phyloP scores from a whole-genome alignment of 768 basidiomycete genomes.

The Lentinula aciculospora region DNA sequence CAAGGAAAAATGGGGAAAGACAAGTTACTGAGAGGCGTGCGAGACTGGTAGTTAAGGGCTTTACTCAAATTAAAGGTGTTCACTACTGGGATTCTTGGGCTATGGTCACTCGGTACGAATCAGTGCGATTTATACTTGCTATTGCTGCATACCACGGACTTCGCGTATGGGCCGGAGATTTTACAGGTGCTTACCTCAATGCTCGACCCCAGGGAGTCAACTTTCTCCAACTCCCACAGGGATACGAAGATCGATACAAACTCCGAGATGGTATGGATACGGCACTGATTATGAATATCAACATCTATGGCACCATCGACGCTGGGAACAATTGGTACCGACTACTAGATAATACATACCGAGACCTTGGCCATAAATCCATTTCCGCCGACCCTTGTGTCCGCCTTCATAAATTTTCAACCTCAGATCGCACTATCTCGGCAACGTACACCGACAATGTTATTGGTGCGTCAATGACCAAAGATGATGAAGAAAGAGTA shows the following conservation, averaged over 20 bases:
- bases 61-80: too few species aligned
- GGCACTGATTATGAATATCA: not conserved
- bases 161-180: not conserved
- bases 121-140: slow-evolving; percentile 11
- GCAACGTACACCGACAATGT: not conserved
- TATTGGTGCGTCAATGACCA: not conserved
- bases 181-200: not conserved
- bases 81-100: too few species aligned
- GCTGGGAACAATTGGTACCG: slow-evolving; percentile 6
- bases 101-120: not conserved
- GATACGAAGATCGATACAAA: not conserved
- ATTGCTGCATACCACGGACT: slow-evolving; percentile 13
- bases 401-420: not conserved
- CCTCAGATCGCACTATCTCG: not conserved
- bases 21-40: too few species aligned
- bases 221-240: not conserved
- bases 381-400: not conserved
- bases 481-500: not conserved
- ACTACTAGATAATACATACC: not conserved
- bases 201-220: not conserved
- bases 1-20: too few species aligned
- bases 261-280: slow-evolving; percentile 1
- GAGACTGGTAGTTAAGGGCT: too few species aligned
- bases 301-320: slow-evolving; percentile 6
- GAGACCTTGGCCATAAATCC: not conserved